Base-by-base conservation (phyloP, 352 stramenopile species). In the Phytophthora brassicae region DNA sequence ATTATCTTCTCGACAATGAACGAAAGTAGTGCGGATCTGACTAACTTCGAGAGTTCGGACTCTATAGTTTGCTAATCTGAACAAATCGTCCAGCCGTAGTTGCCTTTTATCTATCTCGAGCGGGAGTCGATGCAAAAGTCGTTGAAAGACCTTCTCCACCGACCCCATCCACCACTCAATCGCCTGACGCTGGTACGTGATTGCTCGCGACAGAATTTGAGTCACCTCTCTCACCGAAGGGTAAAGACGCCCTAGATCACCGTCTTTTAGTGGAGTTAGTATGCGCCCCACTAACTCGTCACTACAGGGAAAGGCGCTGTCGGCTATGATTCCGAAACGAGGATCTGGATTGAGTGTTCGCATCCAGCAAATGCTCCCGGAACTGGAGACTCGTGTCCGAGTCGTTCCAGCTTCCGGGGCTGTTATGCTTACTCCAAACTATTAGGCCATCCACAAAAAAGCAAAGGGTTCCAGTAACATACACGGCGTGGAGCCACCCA, bases 321-420 rank as follows among this genome's bases (percentile, higher is more conserved):
- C 56, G 4, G 45, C 43, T 1, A 64, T 20, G 17, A 64, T 22
- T 1, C 56, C 56, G 50, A 51, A 52, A 4, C 35, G 20, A 9
- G 0, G 20, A 24, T 50, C 42, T 2, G 39, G 45, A 31, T 38
- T 51, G 1, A 52, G 12, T 4, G 23, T 36, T n/a, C 12, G 14
- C 2, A 20, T 64, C 46, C 2, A 39, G 1, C 17, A 64, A 28
- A 6, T 56, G 50, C 9, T 39, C 4, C 1, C 45, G 14, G 12
- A 64, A 50, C 13, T 47, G 19, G 3, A 55, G 16, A 19, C 31
- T 35, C 6, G 24, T 64, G 23, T 56, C 59, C 3, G 22, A n/a
- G 35, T 66, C 58, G 28, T 60, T 66, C 58, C 58, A 66, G 31
- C 49, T 60, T 11, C 59, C 59, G 6, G 44, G 36, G 39, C 53